phyloP scores from a whole-genome alignment of 495 filamentous ascomycete species.

The Tetracladium setigerum region DNA sequence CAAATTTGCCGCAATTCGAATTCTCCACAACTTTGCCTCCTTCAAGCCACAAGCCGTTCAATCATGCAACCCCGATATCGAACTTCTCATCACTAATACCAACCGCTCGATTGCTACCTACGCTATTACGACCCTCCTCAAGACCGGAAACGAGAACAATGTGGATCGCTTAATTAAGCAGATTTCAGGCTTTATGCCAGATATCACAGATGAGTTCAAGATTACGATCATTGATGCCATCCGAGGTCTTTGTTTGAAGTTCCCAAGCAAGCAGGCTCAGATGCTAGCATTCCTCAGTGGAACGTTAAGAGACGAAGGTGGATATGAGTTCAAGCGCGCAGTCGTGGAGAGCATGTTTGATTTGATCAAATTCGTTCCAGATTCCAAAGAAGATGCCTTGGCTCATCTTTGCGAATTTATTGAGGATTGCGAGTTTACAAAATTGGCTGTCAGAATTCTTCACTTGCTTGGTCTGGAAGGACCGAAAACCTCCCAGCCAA shows the following conservation, averaged over 20 bases:
- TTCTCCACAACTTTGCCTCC: conserved; percentile 89
- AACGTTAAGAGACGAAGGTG: conserved; percentile 91
- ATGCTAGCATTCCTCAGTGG: conserved; percentile 96
- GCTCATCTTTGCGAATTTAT: conserved; percentile 98
- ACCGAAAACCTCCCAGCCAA: conserved; percentile 90
- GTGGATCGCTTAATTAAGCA: conserved; percentile 99
- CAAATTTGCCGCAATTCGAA: conserved; percentile 95
- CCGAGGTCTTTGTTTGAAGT: conserved; percentile 92
- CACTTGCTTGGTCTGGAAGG: conserved; percentile 92
- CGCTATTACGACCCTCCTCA: conserved; percentile 94
- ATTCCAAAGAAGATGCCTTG: conserved; percentile 94
- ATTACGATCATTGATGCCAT: conserved; percentile 99
- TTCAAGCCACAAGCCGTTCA: conserved; percentile 92
- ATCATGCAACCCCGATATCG: conserved; percentile 93
- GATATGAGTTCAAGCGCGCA: conserved; percentile 95
- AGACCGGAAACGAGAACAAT: conserved; percentile 94
- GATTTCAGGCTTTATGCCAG: conserved; percentile 93
- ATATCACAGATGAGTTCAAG: conserved; percentile 98
- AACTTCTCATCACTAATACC: conserved; percentile 88
- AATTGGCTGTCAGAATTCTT: conserved; percentile 89
- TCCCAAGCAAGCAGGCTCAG: conserved; percentile 94
- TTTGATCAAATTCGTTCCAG: conserved; percentile 96
- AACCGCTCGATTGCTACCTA: conserved; percentile 98
- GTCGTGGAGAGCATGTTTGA: conserved; percentile 99
- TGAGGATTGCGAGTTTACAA: conserved; percentile 99